A percentile compares a stretch with the other conserved stretches of the same genome.
Evolutionary conservation across 2,329 filamentous ascomycete species (phyloP).

Genomic region (Diaporthe batatas): DNA sequence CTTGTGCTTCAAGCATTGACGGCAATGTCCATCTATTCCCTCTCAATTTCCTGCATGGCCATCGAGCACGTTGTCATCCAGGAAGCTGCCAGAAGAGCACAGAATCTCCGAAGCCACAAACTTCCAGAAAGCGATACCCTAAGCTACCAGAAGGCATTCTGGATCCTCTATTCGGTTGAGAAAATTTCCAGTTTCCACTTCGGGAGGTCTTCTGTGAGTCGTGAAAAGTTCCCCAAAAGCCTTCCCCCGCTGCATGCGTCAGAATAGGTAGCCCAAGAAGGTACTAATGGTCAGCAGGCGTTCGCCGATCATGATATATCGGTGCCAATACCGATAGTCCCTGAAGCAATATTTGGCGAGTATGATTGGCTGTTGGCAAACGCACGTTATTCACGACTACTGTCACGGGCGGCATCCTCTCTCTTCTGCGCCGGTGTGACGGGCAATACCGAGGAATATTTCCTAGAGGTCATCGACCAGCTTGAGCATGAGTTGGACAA

Average conservation of each 20-base stretch:
- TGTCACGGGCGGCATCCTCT: conserved; percentile 48
- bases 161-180: conserved; percentile 48
- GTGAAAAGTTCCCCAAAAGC: background rate
- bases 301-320: conserved; percentile 52
- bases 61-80: conserved; percentile 51
- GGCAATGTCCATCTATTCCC: conserved; percentile 49
- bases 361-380: conserved; percentile 48
- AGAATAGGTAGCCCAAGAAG: background rate
- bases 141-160: conserved; percentile 49
- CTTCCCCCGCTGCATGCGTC: background rate
- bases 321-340: conserved; percentile 47
- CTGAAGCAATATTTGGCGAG: conserved; percentile 45
- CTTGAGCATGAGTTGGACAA: conserved; percentile 47
- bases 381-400: conserved; percentile 47
- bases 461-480: conserved; percentile 48
- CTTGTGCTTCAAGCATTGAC: conserved; percentile 50
- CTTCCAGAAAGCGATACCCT: conserved; percentile 40
- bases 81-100: conserved; percentile 50
- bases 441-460: conserved; percentile 46
- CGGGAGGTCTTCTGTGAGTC: conserved; percentile 49
- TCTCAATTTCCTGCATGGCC: conserved; percentile 49
- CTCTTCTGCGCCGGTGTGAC: conserved; percentile 50
- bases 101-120: conserved; percentile 47
- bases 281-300: conserved; percentile 40
- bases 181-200: conserved; percentile 49